Evolutionary conservation across 169 alveolate species (phyloP).

Genomic region (Babesia gibsoni): DNA sequence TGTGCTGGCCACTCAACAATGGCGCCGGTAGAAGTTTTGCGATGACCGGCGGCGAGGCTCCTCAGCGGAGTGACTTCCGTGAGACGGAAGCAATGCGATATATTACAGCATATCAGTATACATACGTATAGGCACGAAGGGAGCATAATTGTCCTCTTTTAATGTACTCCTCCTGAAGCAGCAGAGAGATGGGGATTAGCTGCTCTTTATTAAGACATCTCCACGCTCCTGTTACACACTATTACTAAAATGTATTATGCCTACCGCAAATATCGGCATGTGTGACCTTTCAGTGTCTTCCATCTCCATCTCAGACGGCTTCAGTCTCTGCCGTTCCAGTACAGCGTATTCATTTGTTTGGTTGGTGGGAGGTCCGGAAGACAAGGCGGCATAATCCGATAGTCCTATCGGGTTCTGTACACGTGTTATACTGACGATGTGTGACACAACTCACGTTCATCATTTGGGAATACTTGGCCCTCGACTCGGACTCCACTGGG

Average conservation of each 20-base stretch:
- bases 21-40: slow-evolving; percentile 11
- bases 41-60: neutral
- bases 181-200: neutral
- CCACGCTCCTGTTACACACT: slow-evolving; percentile 13
- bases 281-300: slow-evolving; percentile 19
- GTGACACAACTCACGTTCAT: neutral
- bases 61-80: neutral
- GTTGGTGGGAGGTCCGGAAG: neutral
- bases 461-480: neutral
- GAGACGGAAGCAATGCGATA: neutral
- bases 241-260: neutral
- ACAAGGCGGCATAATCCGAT: slow-evolving; percentile 17
- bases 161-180: neutral
- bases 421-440: too few species aligned
- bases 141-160: slow-evolving; percentile 14
- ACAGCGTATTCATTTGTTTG: neutral
- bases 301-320: slow-evolving; percentile 22
- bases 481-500: neutral
- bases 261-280: slow-evolving; percentile 13
- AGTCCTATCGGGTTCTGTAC: slow-evolving; percentile 15
- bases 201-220: neutral
- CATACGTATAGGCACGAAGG: neutral
- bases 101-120: neutral
- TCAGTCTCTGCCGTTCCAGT: slow-evolving; percentile 2
- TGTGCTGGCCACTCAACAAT: slow-evolving; percentile 77